A percentile compares a stretch with the other conserved stretches of the same genome.
phyloP scores from a whole-genome alignment of 176 grass and related monocot species.

The Bromus sterilis region DNA sequence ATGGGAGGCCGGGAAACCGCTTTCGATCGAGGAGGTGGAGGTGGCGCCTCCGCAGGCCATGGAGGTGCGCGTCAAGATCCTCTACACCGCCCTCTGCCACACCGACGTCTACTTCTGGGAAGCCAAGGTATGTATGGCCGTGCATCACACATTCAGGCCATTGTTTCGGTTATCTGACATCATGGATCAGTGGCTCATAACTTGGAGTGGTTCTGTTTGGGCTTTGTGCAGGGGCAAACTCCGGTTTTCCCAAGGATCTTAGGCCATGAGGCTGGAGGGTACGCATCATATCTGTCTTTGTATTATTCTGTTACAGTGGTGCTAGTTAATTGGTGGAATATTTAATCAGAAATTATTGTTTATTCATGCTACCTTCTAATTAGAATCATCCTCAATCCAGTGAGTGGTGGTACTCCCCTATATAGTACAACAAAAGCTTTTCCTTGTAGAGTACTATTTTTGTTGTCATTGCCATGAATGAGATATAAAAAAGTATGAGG shows the following conservation, averaged over 20 bases:
- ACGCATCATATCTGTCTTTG: neutral
- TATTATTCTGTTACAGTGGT: neutral
- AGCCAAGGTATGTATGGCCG: conserved; percentile 49
- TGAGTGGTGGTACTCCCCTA: too few relatives aligned
- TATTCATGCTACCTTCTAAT: neutral
- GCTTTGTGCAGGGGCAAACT: conserved; percentile 60
- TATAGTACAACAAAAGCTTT: too few relatives aligned
- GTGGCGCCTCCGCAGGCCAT: conserved; percentile 81
- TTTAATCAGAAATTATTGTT: neutral
- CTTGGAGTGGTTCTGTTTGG: neutral
- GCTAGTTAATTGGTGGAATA: neutral
- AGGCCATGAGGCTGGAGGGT: conserved; percentile 93
- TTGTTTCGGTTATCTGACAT: too few relatives aligned
- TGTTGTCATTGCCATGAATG: too few relatives aligned
- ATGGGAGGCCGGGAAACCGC: conserved; percentile 83
- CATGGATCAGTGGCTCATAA: neutral
- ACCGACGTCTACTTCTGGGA: conserved; percentile 97
- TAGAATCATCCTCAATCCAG: neutral
- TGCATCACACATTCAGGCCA: neutral
- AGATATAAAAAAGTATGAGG: neutral
- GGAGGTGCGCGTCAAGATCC: conserved; percentile 91
- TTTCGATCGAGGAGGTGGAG: conserved; percentile 85
- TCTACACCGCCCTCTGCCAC: conserved; percentile 77
- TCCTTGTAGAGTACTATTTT: too few relatives aligned
- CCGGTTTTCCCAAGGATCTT: conserved; percentile 86